phyloP scores from a whole-genome alignment of 306 rosid genomes.

The Lablab purpureus region DNA sequence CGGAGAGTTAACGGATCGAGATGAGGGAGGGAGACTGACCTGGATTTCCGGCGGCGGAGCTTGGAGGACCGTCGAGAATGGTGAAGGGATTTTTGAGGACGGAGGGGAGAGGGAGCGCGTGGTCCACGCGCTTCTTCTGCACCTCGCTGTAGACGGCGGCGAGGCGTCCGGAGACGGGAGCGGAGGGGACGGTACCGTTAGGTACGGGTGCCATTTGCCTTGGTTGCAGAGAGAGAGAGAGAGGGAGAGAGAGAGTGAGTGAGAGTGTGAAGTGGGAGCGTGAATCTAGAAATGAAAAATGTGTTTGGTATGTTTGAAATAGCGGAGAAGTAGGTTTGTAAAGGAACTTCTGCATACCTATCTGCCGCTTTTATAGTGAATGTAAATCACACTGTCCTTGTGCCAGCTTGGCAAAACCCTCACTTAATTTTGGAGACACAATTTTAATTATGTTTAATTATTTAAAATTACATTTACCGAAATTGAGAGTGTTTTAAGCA shows the following conservation, averaged over 20 bases:
- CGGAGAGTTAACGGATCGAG: conserved; percentile 41
- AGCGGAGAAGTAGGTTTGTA: conserved; percentile 48
- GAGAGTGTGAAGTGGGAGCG: conserved; percentile 25
- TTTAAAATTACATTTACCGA: too few relatives aligned
- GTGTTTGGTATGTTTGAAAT: conserved; percentile 12
- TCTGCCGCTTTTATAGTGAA: conserved; percentile 33
- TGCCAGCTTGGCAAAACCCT: not conserved
- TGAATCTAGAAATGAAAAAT: conserved; percentile 36
- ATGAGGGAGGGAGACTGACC: conserved; percentile 51
- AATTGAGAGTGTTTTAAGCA: too few relatives aligned
- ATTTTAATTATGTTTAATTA: not conserved
- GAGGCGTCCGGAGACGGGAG: conserved; percentile 58
- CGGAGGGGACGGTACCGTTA: conserved; percentile 48
- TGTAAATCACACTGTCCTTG: not conserved
- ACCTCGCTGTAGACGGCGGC: conserved; percentile 86
- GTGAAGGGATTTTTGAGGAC: conserved; percentile 76
- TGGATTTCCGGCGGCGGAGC: conserved; percentile 98
- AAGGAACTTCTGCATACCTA: conserved; percentile 39
- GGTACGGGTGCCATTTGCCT: conserved; percentile 62
- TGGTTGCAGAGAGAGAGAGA: not conserved
- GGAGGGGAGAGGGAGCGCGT: conserved; percentile 82
- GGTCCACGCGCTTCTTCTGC: conserved; percentile 81
- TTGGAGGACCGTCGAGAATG: conserved; percentile 78
- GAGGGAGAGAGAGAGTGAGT: not conserved
- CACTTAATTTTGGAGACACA: not conserved